Conservation (phyloP, 371 early-diverging fungal species). For the Zychaea mexicana region DNA sequence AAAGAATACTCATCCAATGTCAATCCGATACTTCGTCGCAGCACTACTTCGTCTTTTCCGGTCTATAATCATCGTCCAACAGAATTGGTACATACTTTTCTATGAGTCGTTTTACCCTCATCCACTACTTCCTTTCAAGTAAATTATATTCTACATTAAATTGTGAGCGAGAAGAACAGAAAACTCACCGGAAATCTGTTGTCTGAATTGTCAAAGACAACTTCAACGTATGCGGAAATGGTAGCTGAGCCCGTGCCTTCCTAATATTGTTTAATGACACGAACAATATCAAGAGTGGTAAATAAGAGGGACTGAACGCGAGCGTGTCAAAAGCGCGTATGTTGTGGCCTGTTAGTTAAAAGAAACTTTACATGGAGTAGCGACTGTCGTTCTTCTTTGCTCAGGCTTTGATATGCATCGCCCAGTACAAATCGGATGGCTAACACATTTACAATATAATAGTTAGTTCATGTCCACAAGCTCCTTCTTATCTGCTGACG, state of each 20-base stretch:
- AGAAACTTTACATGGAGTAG: slow-evolving; percentile 95
- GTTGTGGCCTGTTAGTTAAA: too few relatives aligned
- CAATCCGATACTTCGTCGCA: slow-evolving; percentile 93
- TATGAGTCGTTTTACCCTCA: too few relatives aligned
- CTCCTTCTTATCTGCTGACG: too few relatives aligned
- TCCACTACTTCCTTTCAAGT: background rate
- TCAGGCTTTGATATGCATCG: slow-evolving; percentile 93
- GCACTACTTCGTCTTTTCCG: slow-evolving; percentile 84
- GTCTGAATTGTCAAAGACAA: slow-evolving; percentile 96
- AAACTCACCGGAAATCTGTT: slow-evolving; percentile 87
- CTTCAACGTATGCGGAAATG: slow-evolving; percentile 97
- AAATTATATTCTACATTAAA: background rate
- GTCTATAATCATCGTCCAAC: slow-evolving; percentile 51
- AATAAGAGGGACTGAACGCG: background rate
- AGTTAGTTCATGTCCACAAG: too few relatives aligned
- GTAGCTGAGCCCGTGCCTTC: slow-evolving; percentile 93
- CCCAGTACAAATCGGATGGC: slow-evolving; percentile 97
- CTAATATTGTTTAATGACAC: slow-evolving; percentile 36
- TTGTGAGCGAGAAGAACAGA: background rate
- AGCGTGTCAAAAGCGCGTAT: too few relatives aligned
- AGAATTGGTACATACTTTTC: background rate
- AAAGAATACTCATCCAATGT: slow-evolving; percentile 98
- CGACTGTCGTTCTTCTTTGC: slow-evolving; percentile 91
- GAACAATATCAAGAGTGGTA: background rate
- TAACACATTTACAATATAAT: slow-evolving; percentile 14